Percentiles rank a stretch among this genome's conserved stretches.
Evolutionary conservation across 495 filamentous ascomycete genomes (phyloP).

Genomic region (Trichoderma erinaceum): DNA sequence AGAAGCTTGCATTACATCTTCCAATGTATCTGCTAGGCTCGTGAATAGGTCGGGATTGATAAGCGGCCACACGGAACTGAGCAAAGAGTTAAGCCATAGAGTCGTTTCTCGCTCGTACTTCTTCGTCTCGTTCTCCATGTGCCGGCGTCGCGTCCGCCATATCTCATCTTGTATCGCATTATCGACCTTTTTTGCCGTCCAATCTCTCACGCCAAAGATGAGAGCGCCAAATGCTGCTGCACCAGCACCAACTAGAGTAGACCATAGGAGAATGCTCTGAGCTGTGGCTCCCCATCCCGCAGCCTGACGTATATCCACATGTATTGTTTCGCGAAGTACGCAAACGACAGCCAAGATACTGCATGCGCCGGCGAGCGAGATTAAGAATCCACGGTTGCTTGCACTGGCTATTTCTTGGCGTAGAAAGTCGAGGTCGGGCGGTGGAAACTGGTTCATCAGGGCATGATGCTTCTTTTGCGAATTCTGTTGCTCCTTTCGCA

Average conservation of each 20-base stretch:
- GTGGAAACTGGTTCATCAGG: slow-evolving; percentile 57
- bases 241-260: slow-evolving; percentile 23
- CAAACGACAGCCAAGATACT: slow-evolving; percentile 12
- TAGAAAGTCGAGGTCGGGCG: slow-evolving; percentile 46
- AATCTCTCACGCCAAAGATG: slow-evolving; percentile 43
- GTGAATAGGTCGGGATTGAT: slow-evolving; percentile 66
- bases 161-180: slow-evolving; percentile 55
- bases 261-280: slow-evolving; percentile 8
- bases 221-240: slow-evolving; percentile 26
- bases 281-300: background rate
- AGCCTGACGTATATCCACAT: background rate
- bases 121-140: slow-evolving; percentile 34
- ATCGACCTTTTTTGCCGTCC: slow-evolving; percentile 47
- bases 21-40: slow-evolving; percentile 56
- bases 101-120: slow-evolving; percentile 46
- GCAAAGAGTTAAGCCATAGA: slow-evolving; percentile 59
- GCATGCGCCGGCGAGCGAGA: slow-evolving; percentile 30
- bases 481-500: slow-evolving; percentile 43
- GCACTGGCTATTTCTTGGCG: slow-evolving; percentile 40
- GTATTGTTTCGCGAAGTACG: slow-evolving; percentile 10
- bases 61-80: slow-evolving; percentile 60
- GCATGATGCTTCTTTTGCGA: slow-evolving; percentile 40
- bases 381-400: slow-evolving; percentile 40
- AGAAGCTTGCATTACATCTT: slow-evolving; percentile 67
- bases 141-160: slow-evolving; percentile 47